Percentiles rank a stretch among this genome's conserved stretches.
phyloP scores from a whole-genome alignment of 2,329 filamentous ascomycete species.

The Furcasterigmium furcatum region DNA sequence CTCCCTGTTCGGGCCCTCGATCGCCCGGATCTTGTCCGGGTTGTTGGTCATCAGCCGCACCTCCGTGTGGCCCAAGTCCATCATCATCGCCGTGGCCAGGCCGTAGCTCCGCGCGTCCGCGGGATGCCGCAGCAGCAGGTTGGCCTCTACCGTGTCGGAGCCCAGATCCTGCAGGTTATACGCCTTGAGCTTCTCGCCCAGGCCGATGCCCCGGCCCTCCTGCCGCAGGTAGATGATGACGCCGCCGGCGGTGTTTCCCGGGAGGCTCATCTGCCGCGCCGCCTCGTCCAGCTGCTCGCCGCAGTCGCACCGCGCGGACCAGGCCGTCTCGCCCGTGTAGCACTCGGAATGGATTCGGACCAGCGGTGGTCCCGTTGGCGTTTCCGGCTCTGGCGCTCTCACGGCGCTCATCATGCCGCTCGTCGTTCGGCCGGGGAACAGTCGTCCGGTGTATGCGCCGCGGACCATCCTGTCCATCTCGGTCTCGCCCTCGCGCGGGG shows the following conservation, averaged over 20 bases:
- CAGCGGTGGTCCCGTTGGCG: conserved; percentile 53
- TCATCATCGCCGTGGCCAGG: conserved; percentile 90
- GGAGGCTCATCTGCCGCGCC: conserved; percentile 84
- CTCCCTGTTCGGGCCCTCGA: conserved; percentile 88
- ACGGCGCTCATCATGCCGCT: conserved; percentile 56
- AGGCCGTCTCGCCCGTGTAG: conserved; percentile 97
- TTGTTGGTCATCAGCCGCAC: conserved; percentile 92
- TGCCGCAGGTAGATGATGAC: conserved; percentile 95
- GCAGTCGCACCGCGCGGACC: conserved; percentile 96
- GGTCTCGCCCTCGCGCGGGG: conserved; percentile 70
- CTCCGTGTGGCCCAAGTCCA: conserved; percentile 76
- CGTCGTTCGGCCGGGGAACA: conserved; percentile 80
- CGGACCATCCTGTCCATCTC: conserved; percentile 91
- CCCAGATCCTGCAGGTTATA: conserved; percentile 97
- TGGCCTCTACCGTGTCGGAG: conserved; percentile 96
- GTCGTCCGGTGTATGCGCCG: conserved; percentile 83
- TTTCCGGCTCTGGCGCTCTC: conserved; percentile 5
- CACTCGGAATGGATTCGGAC: conserved; percentile 97
- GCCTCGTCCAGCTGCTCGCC: conserved; percentile 97
- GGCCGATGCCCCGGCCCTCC: conserved; percentile 91
- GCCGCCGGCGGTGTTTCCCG: conserved; percentile 56
- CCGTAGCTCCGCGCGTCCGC: conserved; percentile 95
- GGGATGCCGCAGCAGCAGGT: conserved; percentile 84
- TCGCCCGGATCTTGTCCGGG: conserved; percentile 90
- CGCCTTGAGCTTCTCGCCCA: conserved; percentile 94